phyloP scores from a whole-genome alignment of 306 rosid species.

The Fagus crenata region DNA sequence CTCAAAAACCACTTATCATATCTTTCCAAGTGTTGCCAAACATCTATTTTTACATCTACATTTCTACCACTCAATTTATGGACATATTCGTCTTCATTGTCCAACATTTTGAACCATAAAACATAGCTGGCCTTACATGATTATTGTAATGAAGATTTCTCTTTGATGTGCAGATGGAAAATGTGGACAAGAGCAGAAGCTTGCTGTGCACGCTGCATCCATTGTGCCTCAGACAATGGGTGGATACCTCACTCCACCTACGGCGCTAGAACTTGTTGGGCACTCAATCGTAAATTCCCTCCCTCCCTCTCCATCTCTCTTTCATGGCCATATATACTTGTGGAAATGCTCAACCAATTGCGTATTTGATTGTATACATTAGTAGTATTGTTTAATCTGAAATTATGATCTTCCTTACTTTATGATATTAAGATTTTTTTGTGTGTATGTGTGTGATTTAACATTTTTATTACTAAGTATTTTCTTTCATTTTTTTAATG shows the following conservation, averaged over 20 bases:
- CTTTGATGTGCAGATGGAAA: conserved; percentile 29
- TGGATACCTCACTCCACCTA: conserved; percentile 24
- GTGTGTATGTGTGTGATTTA: neutral
- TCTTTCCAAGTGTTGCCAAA: neutral
- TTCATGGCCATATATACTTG: neutral
- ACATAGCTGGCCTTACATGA: neutral
- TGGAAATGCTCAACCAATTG: neutral
- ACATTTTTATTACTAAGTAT: neutral
- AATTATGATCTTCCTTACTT: neutral
- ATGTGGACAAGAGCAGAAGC: conserved; percentile 17
- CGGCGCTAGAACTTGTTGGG: conserved; percentile 26
- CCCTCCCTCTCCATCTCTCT: neutral
- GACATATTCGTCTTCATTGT: neutral
- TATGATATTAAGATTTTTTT: neutral
- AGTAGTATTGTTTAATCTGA: neutral
- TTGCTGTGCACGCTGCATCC: conserved; percentile 2
- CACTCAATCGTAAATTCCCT: conserved; percentile 29
- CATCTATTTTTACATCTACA: neutral
- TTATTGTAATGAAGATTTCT: neutral
- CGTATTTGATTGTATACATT: neutral
- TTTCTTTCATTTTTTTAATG: neutral
- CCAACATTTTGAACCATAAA: neutral
- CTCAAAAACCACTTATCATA: neutral
- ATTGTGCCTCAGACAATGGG: conserved; percentile 22
- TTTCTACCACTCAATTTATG: neutral